Evolutionary conservation across 768 basidiomycete genomes (phyloP).

Genomic region (Leccinum rimulosum): DNA sequence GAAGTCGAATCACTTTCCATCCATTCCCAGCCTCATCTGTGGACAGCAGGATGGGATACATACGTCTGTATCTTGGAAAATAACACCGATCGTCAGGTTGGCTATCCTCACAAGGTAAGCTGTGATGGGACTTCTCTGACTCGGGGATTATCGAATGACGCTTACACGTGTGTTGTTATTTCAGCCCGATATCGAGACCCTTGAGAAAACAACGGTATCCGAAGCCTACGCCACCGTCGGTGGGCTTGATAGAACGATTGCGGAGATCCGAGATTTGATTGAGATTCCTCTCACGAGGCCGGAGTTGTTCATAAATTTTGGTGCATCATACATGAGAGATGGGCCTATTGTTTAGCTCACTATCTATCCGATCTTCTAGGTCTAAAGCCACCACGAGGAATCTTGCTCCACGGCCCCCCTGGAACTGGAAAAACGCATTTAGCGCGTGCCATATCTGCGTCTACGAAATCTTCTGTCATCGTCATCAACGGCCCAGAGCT

Average conservation of each 20-base stretch:
- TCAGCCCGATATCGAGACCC: slow-evolving; percentile 47
- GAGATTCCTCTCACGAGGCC: slow-evolving; percentile 86
- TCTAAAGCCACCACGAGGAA: slow-evolving; percentile 94
- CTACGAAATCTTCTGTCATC: slow-evolving; percentile 83
- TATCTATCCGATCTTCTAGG: slow-evolving; percentile 40
- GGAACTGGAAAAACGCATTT: slow-evolving; percentile 98
- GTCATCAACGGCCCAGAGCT: slow-evolving; percentile 95
- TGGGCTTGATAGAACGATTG: slow-evolving; percentile 84
- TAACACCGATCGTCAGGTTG: slow-evolving; percentile 22
- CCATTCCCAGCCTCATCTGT: slow-evolving; percentile 41
- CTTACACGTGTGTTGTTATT: slow-evolving; percentile 14
- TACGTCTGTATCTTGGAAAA: slow-evolving; percentile 43
- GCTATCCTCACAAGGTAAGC: slow-evolving; percentile 34
- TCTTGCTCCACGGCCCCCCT: slow-evolving; percentile 92
- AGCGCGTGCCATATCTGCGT: slow-evolving; percentile 89
- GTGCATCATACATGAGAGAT: slow-evolving; percentile 33
- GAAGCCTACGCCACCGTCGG: slow-evolving; percentile 84
- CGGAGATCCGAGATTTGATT: slow-evolving; percentile 79
- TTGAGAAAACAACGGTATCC: slow-evolving; percentile 39
- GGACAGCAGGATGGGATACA: slow-evolving; percentile 71
- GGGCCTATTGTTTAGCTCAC: slow-evolving; percentile 16
- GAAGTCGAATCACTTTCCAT: slow-evolving; percentile 48
- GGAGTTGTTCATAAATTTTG: slow-evolving; percentile 75
- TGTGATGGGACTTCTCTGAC: slow-evolving; percentile 11
- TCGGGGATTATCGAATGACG: slow-evolving; percentile 4